phyloP scores from a whole-genome alignment of 306 rosid species.

The Cyclanthera cordifolia region DNA sequence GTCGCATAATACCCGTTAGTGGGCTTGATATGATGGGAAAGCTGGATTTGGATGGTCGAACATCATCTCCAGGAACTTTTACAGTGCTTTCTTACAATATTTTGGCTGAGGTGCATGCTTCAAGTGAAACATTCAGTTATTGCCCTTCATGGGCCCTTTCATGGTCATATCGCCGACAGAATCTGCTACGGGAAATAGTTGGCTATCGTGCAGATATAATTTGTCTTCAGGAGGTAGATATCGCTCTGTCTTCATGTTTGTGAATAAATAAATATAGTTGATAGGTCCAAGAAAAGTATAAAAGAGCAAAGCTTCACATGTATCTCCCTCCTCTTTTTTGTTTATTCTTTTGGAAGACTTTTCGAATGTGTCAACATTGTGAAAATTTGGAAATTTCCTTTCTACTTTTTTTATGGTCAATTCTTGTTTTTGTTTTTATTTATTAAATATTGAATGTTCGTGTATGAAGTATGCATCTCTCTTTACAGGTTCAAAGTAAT shows the following conservation, averaged over 20 bases:
- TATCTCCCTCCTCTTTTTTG: not conserved
- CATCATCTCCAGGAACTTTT: constrained; percentile 63
- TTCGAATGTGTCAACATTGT: not conserved
- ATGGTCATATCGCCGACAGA: constrained; percentile 98
- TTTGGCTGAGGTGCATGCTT: constrained; percentile 72
- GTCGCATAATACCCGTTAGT: constrained; percentile 44
- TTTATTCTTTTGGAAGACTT: not conserved
- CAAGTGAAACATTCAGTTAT: constrained; percentile 63
- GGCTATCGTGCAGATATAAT: constrained; percentile 89
- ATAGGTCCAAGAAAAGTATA: not conserved
- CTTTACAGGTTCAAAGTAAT: constrained; percentile 76
- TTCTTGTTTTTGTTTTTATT: too few species aligned
- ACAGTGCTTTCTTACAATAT: constrained; percentile 90
- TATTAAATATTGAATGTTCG: not conserved
- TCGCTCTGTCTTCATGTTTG: constrained; percentile 13
- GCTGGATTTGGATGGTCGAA: constrained; percentile 62
- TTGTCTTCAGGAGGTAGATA: constrained; percentile 93
- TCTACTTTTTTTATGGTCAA: too few species aligned
- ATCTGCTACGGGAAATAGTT: constrained; percentile 84
- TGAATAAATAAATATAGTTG: not conserved
- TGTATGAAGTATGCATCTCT: not conserved
- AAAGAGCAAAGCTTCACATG: not conserved
- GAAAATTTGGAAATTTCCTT: not conserved
- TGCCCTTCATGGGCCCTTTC: constrained; percentile 99
- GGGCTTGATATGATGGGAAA: constrained; percentile 65